A percentile compares a stretch with the other conserved stretches of the same genome.
Conservation (phyloP, 805 yeast genomes). For the Candida incommunis region DNA sequence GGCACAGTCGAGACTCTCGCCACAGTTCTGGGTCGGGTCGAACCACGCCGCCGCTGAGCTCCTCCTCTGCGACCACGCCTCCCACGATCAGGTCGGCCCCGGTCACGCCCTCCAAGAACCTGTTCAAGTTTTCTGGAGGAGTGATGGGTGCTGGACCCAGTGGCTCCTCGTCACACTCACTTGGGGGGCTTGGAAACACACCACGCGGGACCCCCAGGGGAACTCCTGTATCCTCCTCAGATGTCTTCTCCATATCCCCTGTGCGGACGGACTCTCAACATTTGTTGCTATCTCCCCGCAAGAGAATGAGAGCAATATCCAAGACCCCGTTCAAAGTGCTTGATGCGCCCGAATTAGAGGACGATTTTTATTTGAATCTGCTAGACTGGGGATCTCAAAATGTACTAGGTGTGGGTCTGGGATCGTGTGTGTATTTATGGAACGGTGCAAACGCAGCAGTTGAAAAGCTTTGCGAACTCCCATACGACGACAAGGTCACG, state of each 20-base stretch:
- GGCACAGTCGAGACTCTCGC: background rate
- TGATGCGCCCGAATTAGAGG: conserved; percentile 92
- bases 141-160: conserved; percentile 2
- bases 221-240: conserved; percentile 1
- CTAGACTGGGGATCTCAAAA: conserved; percentile 95
- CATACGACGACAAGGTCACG: conserved; percentile 56
- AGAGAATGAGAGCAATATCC: conserved; percentile 60
- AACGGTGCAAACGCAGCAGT: conserved; percentile 79
- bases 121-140: conserved; percentile 20
- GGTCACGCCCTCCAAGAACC: conserved; percentile 34
- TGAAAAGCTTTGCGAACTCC: conserved; percentile 62
- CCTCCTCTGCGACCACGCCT: conserved; percentile 8
- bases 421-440: conserved; percentile 80
- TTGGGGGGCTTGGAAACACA: no score
- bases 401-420: conserved; percentile 78
- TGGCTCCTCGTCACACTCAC: background rate
- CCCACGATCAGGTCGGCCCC: conserved; percentile 12
- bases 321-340: conserved; percentile 84
- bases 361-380: conserved; percentile 82
- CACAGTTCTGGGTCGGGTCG: no score
- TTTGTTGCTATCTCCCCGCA: conserved; percentile 67
- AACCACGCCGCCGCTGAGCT: conserved; percentile 3
- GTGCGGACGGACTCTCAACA: conserved; percentile 81
- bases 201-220: conserved; percentile 7
- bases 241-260: conserved; percentile 62